Conservation (phyloP, 2,329 filamentous ascomycete species). For the Aureobasidium sp. region DNA sequence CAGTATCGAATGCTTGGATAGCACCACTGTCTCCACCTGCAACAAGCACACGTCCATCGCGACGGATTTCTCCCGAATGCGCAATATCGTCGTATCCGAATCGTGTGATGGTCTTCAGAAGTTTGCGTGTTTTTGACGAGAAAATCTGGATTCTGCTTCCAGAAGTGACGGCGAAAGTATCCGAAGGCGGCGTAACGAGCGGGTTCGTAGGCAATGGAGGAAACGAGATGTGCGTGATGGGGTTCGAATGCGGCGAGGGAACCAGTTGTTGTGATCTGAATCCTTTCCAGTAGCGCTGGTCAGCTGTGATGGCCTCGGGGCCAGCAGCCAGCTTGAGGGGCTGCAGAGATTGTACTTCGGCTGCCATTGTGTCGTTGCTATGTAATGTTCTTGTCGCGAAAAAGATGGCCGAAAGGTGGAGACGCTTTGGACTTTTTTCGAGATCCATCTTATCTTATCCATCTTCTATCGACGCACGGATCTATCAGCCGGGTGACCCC, state of each 20-base stretch:
- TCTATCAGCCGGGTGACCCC: neutral
- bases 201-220: conserved; percentile 42
- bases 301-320: conserved; percentile 74
- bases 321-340: conserved; percentile 76
- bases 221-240: conserved; percentile 83
- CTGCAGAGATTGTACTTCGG: conserved; percentile 71
- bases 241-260: conserved; percentile 81
- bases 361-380: conserved; percentile 55
- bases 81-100: conserved; percentile 75
- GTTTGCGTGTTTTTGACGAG: conserved; percentile 82
- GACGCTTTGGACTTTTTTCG: conserved; percentile 7
- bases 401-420: conserved; percentile 9
- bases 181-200: conserved; percentile 38
- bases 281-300: conserved; percentile 92
- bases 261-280: conserved; percentile 89
- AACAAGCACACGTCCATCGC: conserved; percentile 80
- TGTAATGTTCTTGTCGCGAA: conserved; percentile 1
- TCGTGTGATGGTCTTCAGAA: conserved; percentile 86
- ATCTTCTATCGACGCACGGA: neutral
- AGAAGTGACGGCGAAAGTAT: conserved; percentile 87
- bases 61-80: conserved; percentile 77
- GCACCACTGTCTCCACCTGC: conserved; percentile 86
- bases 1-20: conserved; percentile 92
- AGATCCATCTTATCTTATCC: neutral
- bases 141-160: conserved; percentile 90